These are phyloP conservation scores for Knufia fluminis DNA, from an alignment of 2,329 filamentous ascomycete species.

Conservation along the genomic window DNA sequence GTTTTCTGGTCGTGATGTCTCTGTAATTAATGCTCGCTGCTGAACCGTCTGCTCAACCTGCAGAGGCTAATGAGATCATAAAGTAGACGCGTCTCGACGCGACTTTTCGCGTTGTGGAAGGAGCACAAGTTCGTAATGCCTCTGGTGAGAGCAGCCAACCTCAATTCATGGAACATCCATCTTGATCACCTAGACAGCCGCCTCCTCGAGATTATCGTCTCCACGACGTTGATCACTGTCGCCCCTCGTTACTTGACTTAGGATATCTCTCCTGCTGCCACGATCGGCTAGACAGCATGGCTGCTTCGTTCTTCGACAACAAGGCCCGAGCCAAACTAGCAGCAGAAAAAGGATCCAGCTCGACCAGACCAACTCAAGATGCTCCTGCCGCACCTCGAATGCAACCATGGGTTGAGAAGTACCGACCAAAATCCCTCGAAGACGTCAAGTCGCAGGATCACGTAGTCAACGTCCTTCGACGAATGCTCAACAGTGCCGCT, in stretches of 20 bases:
- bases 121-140: not conserved
- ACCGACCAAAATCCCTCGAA: conserved; percentile 77
- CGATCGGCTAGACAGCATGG: conserved; percentile 5
- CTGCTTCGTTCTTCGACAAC: conserved; percentile 92
- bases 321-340: conserved; percentile 62
- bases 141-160: no score
- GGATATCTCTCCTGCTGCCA: no score
- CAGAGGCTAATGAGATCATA: not conserved
- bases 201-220: no score
- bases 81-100: conserved; percentile 8
- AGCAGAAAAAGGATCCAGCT: conserved; percentile 60
- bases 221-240: no score
- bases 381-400: conserved; percentile 52
- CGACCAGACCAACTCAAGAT: conserved; percentile 56
- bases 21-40: no score
- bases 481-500: conserved; percentile 90
- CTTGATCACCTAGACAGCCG: no score
- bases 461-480: conserved; percentile 82
- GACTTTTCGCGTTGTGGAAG: conserved; percentile 2
- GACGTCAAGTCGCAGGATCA: conserved; percentile 98
- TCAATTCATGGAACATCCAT: no score
- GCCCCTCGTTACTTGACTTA: no score
- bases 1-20: no score
- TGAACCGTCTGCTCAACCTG: no score
- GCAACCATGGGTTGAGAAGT: conserved; percentile 97